Evolutionary conservation across 192 early-diverging fungal species (phyloP).

Genomic region (Tieghemiomyces parasiticus): DNA sequence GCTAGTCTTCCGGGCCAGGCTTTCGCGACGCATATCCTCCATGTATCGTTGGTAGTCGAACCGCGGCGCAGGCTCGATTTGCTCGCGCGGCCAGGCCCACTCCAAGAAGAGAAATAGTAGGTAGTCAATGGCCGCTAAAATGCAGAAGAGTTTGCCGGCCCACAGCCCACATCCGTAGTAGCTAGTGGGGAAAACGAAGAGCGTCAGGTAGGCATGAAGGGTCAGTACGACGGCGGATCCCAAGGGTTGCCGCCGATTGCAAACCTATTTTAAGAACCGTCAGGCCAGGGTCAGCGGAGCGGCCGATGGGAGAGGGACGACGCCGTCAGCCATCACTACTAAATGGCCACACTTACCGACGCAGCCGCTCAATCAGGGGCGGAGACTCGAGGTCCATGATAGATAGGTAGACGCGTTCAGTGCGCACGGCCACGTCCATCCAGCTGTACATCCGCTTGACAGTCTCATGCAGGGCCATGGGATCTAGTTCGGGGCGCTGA

Average conservation of each 20-base stretch:
- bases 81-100: conserved; percentile 52
- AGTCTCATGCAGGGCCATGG: conserved; percentile 56
- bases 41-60: conserved; percentile 48
- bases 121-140: conserved; percentile 80
- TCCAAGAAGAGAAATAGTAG: conserved; percentile 68
- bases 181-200: no score
- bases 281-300: no score
- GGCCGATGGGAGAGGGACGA: no score
- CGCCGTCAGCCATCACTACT: no score
- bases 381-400: conserved; percentile 48
- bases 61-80: conserved; percentile 54
- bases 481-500: conserved; percentile 41
- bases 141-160: conserved; percentile 82
- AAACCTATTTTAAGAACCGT: no score
- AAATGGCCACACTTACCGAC: no score
- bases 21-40: no score
- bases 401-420: conserved; percentile 65
- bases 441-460: conserved; percentile 94
- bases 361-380: conserved; percentile 62
- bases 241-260: no score
- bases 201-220: no score
- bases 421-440: conserved; percentile 88
- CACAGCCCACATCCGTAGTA: conserved; percentile 79
- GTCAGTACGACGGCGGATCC: no score
- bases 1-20: no score